Evolutionary conservation across 176 grass and related monocot species (phyloP).

Genomic region (Hsuehochloa calcarea): DNA sequence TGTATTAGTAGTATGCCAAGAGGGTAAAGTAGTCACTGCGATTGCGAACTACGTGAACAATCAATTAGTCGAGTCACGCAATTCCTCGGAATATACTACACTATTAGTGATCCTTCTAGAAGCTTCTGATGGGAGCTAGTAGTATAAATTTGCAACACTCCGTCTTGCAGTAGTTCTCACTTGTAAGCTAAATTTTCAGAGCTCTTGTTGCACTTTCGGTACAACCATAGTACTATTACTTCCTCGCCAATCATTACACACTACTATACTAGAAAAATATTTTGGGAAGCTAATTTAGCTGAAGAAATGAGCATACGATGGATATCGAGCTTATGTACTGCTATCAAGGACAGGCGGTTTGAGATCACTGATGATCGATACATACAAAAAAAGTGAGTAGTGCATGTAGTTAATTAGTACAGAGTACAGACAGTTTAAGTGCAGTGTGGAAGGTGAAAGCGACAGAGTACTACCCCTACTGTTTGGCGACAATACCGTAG

Average conservation of each 20-base stretch:
- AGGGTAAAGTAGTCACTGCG: not conserved
- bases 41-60: slow-evolving; percentile 1
- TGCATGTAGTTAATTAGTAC: not conserved
- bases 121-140: not conserved
- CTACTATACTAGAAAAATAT: too few relatives aligned
- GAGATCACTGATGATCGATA: not conserved
- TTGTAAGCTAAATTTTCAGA: slow-evolving; percentile 18
- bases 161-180: not conserved
- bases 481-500: slow-evolving; percentile 25
- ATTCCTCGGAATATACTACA: not conserved
- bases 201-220: not conserved
- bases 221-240: not conserved
- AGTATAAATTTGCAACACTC: not conserved
- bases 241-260: too few relatives aligned
- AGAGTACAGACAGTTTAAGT: not conserved
- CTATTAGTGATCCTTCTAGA: not conserved
- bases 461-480: not conserved
- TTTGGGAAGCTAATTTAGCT: too few relatives aligned
- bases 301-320: too few relatives aligned
- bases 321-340: not conserved
- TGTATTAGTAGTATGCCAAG: not conserved
- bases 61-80: not conserved
- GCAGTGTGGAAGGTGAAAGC: not conserved
- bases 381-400: not conserved
- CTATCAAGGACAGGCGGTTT: not conserved